Conservation (phyloP, 805 yeast genomes). For the Starmerella potacharoeniae region DNA sequence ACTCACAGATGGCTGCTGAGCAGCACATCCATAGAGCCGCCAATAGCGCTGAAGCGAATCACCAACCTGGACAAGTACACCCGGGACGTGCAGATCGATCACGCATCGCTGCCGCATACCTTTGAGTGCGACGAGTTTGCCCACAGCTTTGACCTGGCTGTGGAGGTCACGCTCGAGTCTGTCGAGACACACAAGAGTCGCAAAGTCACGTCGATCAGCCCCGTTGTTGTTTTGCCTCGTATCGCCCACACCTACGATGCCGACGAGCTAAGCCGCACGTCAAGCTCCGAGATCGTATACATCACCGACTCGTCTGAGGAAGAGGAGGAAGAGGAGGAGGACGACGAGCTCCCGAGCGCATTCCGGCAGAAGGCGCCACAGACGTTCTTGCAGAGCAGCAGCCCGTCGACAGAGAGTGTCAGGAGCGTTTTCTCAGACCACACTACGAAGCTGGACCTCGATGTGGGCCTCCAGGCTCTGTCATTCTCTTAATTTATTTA, state of each 20-base stretch:
- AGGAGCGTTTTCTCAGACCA: constrained; percentile 8
- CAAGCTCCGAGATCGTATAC: constrained; percentile 10
- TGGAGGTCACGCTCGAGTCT: constrained; percentile 9
- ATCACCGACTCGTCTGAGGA: constrained; percentile 13
- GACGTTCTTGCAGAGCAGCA: not conserved
- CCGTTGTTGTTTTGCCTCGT: constrained; percentile 12
- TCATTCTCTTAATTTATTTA: not conserved
- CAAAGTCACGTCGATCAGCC: constrained; percentile 5
- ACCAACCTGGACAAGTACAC: constrained; percentile 3
- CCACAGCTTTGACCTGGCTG: constrained; percentile 9
- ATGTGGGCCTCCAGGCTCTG: not conserved
- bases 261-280: not conserved
- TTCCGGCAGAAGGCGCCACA: not conserved
- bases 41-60: not conserved
- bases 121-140: constrained; percentile 2
- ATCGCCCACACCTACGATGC: constrained; percentile 1
- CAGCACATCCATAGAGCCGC: not conserved
- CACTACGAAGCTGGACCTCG: not conserved
- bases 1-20: constrained; percentile 11
- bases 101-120: constrained; percentile 9
- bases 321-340: constrained; percentile 3
- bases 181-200: not conserved
- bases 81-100: constrained; percentile 6
- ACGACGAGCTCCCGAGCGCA: not conserved
- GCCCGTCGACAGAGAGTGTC: not conserved